Base-by-base conservation (phyloP, 768 basidiomycete species). In the Pleurotus djamor region DNA sequence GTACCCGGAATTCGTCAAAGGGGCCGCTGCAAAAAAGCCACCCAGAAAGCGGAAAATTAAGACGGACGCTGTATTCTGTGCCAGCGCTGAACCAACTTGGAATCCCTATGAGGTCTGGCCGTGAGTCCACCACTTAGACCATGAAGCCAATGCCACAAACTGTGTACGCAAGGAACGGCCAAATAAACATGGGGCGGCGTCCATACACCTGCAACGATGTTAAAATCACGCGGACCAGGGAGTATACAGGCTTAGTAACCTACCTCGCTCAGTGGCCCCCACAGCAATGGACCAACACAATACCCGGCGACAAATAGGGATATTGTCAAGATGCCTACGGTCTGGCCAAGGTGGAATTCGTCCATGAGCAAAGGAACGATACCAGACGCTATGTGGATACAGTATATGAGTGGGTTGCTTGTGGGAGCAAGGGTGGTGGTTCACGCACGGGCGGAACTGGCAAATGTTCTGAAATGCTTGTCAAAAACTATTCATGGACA, bases 231-330 rank as follows among this genome's bases (percentile, higher is more conserved):
- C 1, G 74, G 35, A n/a, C 52, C 16, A 3, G 9, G 13, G 17
- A 49, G 8, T 33, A 45, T 45, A 3, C 43, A 13, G 14, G 16
- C 43, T 16, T 6, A 7, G 14, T 44, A 16, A 41, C 44, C 36
- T 32, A 48, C 47, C 12, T 56, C 34, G 44, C 48, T 48, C 35
- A 85, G 68, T 2, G 84, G 84, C 0, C 77, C 84, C 85, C 83
- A 89, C 4, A 85, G 48, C 5, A 86, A 68, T 2, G 86, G 86
- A 0, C 87, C 87, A 17, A 87, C 76, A 61, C 81, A 84, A 64
- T 86, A 88, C n/a, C 87, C 87, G n/a, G 77, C 77, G 12, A 89
- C 80, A 67, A 88, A 89, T 4, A 89, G 76, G 2, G 87, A 81
- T 35, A 88, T 76, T 0, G 80, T 81, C 49, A 88, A 74, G 7